phyloP scores from a whole-genome alignment of 306 rosid species.

The Mucuna pruriens region DNA sequence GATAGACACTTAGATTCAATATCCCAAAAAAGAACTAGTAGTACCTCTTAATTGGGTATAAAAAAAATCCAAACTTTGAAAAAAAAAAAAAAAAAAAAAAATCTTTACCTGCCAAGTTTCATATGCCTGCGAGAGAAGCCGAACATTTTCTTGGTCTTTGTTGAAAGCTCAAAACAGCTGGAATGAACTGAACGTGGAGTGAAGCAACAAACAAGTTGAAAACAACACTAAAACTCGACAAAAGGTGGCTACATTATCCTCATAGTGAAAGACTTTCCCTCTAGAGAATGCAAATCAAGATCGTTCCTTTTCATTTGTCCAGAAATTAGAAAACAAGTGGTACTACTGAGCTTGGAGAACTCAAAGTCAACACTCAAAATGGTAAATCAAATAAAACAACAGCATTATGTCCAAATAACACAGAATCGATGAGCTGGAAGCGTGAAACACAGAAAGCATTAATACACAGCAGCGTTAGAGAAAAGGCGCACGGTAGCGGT shows the following conservation, averaged over 20 bases:
- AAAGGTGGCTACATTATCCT: slow-evolving; percentile 33
- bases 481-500: not conserved
- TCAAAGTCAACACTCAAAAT: slow-evolving; percentile 17
- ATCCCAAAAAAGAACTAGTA: not conserved
- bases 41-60: not conserved
- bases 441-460: not conserved
- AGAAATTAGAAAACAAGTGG: slow-evolving; percentile 28
- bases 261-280: not conserved
- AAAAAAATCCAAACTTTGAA: not conserved
- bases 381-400: not conserved
- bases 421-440: not conserved
- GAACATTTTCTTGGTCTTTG: slow-evolving; percentile 72
- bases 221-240: slow-evolving; percentile 1
- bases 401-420: too few relatives aligned
- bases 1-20: not conserved
- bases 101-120: slow-evolving; percentile 82
- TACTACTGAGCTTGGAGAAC: slow-evolving; percentile 6
- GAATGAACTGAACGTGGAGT: not conserved
- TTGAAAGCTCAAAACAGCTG: slow-evolving; percentile 26
- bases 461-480: not conserved
- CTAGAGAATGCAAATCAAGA: slow-evolving; percentile 4
- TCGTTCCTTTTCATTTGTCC: slow-evolving; percentile 24
- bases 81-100: not conserved
- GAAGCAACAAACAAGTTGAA: slow-evolving; percentile 23
- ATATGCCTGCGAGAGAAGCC: slow-evolving; percentile 87